phyloP scores from a whole-genome alignment of 2,329 filamentous ascomycete genomes.

The Cercospora canescens region DNA sequence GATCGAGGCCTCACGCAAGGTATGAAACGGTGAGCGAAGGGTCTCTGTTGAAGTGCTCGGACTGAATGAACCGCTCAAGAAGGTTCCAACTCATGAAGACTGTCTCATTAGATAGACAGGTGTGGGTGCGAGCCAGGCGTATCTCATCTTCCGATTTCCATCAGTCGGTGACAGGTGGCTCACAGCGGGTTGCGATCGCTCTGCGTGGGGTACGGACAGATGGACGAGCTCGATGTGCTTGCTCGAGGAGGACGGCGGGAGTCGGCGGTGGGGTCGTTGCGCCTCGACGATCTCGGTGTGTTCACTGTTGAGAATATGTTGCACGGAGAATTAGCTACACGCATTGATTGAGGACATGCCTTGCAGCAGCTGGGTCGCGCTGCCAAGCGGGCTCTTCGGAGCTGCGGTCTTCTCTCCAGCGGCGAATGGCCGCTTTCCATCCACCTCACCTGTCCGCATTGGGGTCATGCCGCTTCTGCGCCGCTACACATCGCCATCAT shows the following conservation, averaged over 20 bases:
- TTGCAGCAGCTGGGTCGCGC: background rate
- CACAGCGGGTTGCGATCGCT: background rate
- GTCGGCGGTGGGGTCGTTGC: background rate
- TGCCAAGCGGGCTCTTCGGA: background rate
- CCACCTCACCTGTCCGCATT: background rate
- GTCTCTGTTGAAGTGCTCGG: slow-evolving; percentile 90
- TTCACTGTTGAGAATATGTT: background rate
- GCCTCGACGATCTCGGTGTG: background rate
- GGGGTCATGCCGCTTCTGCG: background rate
- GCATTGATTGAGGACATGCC: background rate
- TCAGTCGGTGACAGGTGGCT: slow-evolving; percentile 14
- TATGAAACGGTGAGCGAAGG: slow-evolving; percentile 87
- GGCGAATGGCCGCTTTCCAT: background rate
- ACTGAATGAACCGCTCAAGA: slow-evolving; percentile 87
- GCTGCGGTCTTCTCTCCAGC: background rate
- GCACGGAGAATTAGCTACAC: background rate
- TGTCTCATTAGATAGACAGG: slow-evolving; percentile 19
- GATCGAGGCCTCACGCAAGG: slow-evolving; percentile 65
- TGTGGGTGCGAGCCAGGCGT: background rate
- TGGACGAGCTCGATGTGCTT: background rate
- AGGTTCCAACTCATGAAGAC: slow-evolving; percentile 69
- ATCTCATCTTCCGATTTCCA: slow-evolving; percentile 15
- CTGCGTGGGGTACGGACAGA: background rate
- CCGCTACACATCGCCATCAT: background rate
- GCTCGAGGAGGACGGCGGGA: background rate